These are phyloP conservation scores for Babesia sp. DNA, from an alignment of 169 alveolate genomes.

Conservation along the genomic window DNA sequence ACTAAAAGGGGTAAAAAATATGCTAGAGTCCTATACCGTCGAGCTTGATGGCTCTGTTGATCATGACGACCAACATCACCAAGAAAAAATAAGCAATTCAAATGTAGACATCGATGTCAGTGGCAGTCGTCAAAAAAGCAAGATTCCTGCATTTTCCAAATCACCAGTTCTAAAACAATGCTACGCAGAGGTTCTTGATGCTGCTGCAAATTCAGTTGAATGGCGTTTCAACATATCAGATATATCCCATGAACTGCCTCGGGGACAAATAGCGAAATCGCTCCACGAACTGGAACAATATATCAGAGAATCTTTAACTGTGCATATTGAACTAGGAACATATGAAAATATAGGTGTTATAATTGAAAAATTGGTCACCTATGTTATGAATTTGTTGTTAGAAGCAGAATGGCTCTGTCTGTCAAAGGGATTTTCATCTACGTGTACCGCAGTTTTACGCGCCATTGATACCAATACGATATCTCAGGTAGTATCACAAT, in stretches of 20 bases:
- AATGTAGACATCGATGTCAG: not conserved
- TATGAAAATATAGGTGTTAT: not conserved
- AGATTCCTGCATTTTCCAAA: slow-evolving; percentile 18
- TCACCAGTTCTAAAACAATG: not conserved
- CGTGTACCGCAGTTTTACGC: slow-evolving; percentile 14
- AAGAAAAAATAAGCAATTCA: too few relatives aligned
- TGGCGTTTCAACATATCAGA: slow-evolving; percentile 16
- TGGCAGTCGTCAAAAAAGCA: not conserved
- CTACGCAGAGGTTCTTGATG: not conserved
- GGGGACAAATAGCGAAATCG: slow-evolving; percentile 30
- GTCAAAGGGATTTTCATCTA: slow-evolving; percentile 26
- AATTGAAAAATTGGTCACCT: not conserved
- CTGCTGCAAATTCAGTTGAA: not conserved
- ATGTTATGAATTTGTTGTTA: slow-evolving; percentile 26
- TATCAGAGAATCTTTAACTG: not conserved
- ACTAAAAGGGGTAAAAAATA: too few relatives aligned
- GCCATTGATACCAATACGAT: not conserved
- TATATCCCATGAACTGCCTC: slow-evolving; percentile 12
- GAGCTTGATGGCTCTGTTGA: too few relatives aligned
- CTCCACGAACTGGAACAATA: slow-evolving; percentile 35
- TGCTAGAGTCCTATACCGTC: too few relatives aligned
- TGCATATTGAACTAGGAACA: not conserved
- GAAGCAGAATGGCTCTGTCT: slow-evolving; percentile 57
- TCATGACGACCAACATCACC: too few relatives aligned
- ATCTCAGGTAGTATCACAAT: not conserved